phyloP scores from a whole-genome alignment of 768 basidiomycete genomes.

The Boletus sp. region DNA sequence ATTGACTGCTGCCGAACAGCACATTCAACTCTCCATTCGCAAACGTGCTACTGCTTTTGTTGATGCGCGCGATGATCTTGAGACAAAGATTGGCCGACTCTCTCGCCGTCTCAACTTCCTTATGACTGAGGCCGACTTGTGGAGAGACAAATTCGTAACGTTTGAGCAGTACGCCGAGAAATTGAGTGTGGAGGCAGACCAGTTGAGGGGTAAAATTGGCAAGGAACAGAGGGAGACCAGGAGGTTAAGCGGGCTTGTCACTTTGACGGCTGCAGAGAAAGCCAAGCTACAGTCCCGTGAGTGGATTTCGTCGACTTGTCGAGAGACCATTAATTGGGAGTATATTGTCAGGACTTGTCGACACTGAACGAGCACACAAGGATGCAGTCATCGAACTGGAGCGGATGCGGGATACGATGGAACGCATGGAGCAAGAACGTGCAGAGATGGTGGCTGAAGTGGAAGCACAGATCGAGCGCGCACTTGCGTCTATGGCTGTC shows the following conservation, averaged over 20 bases:
- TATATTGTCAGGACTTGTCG: slow-evolving; percentile 59
- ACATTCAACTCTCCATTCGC: slow-evolving; percentile 84
- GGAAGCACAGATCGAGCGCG: slow-evolving; percentile 86
- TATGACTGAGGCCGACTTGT: slow-evolving; percentile 87
- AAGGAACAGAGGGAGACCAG: slow-evolving; percentile 89
- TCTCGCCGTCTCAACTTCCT: slow-evolving; percentile 85
- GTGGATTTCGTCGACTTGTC: slow-evolving; percentile 29
- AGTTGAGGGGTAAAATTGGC: slow-evolving; percentile 83
- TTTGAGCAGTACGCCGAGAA: slow-evolving; percentile 95
- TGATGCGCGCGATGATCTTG: slow-evolving; percentile 89
- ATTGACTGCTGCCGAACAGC: slow-evolving; percentile 77
- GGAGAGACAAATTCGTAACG: slow-evolving; percentile 91
- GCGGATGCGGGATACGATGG: slow-evolving; percentile 82
- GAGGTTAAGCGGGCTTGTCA: slow-evolving; percentile 75
- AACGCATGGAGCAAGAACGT: slow-evolving; percentile 83
- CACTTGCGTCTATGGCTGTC: slow-evolving; percentile 81
- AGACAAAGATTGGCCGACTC: slow-evolving; percentile 88
- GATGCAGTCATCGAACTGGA: slow-evolving; percentile 81
- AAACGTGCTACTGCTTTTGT: slow-evolving; percentile 94
- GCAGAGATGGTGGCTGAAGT: slow-evolving; percentile 92
- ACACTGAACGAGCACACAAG: slow-evolving; percentile 79
- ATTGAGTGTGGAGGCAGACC: slow-evolving; percentile 80
- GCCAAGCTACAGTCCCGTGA: slow-evolving; percentile 72
- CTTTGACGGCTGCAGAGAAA: slow-evolving; percentile 77
- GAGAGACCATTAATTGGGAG: background rate